Conservation (phyloP, 225 moss, liverwort and hornwort genomes). For the Ulota crispa region DNA sequence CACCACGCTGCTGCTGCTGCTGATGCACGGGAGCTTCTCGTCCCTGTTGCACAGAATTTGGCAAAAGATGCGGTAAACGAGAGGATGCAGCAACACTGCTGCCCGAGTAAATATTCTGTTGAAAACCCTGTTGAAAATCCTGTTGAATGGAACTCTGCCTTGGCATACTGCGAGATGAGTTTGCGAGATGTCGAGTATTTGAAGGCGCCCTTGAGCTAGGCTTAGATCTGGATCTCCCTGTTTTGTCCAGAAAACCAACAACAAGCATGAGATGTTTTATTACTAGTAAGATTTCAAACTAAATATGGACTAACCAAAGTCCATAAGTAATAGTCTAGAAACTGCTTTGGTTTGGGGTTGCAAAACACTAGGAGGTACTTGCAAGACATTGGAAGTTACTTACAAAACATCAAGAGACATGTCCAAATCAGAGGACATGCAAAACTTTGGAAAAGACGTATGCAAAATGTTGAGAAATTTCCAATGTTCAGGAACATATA, state of each 20-base stretch:
- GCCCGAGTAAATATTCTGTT: not conserved
- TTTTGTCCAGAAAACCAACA: not conserved
- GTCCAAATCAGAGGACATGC: too few species aligned
- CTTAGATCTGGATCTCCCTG: constrained; percentile 9
- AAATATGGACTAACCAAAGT: too few species aligned
- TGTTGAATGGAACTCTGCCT: not conserved
- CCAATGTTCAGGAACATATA: too few species aligned
- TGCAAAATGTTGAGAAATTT: too few species aligned
- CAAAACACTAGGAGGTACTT: too few species aligned
- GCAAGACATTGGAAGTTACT: too few species aligned
- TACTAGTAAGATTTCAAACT: too few species aligned
- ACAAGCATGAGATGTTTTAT: not conserved
- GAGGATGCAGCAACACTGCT: not conserved
- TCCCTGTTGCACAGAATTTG: not conserved
- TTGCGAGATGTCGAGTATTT: not conserved
- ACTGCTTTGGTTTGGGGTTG: too few species aligned
- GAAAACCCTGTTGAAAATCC: not conserved
- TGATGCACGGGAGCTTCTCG: not conserved
- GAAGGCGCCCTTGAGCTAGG: not conserved
- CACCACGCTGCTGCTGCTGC: not conserved
- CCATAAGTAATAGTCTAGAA: too few species aligned
- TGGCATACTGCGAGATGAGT: not conserved
- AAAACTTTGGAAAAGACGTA: too few species aligned
- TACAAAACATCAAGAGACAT: too few species aligned
- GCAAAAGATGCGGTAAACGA: not conserved